Evolutionary conservation across 177 flowering plant species (phyloP).

Genomic region (Vitis hybrid): DNA sequence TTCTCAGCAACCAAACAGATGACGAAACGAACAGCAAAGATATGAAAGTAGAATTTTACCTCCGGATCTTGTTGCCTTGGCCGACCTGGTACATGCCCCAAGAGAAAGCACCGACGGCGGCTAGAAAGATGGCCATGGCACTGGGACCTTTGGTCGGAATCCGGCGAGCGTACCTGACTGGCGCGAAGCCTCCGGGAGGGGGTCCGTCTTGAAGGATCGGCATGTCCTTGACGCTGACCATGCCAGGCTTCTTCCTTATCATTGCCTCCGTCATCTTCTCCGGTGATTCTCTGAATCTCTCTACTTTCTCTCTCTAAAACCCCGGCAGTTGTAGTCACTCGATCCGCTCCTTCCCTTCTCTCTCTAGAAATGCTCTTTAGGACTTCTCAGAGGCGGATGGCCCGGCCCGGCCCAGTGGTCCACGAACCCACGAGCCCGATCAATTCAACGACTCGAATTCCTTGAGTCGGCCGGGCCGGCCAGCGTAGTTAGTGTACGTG

Average conservation of each 20-base stretch:
- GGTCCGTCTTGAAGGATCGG: constrained; percentile 73
- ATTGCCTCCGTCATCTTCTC: constrained; percentile 62
- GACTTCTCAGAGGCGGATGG: too few species aligned
- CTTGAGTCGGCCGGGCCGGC: too few species aligned
- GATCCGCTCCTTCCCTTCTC: too few species aligned
- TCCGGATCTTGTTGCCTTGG: constrained; percentile 64
- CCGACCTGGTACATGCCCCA: constrained; percentile 80
- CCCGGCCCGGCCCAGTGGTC: too few species aligned
- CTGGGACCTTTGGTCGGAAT: constrained; percentile 68
- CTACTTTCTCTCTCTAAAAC: too few species aligned
- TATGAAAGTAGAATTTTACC: constrained; percentile 24
- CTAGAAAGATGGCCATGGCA: constrained; percentile 59
- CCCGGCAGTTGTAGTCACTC: too few species aligned
- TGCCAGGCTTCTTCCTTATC: constrained; percentile 68
- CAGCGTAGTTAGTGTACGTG: too few species aligned
- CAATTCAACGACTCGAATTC: too few species aligned
- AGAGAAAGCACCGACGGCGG: constrained; percentile 59
- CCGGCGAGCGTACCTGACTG: constrained; percentile 70
- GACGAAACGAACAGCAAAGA: neutral
- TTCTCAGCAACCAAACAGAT: neutral
- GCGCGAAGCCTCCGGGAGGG: constrained; percentile 74
- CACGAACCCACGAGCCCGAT: too few species aligned
- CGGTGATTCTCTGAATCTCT: too few species aligned
- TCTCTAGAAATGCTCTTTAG: too few species aligned
- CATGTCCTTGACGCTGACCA: constrained; percentile 79